Base-by-base conservation (phyloP, 106 monocot genomes). In the Dendrobium officinale region DNA sequence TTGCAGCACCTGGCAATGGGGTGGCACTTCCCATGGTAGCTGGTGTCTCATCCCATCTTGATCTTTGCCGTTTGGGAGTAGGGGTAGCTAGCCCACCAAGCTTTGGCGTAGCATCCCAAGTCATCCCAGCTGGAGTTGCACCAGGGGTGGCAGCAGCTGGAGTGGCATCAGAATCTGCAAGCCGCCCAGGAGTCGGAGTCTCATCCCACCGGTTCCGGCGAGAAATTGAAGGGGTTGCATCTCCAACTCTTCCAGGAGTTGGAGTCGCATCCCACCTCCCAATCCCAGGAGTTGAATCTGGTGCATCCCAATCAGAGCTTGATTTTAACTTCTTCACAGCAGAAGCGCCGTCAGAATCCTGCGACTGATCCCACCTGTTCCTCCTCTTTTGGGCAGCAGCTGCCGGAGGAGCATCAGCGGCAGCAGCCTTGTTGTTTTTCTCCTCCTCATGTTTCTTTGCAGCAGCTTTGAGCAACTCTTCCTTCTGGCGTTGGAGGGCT, bases 31-130 rank as follows among this genome's bases (percentile, higher is more conserved):
- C 97, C 86, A 92, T 90, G 67, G 77, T 86, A 0, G 92, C 94
- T 0, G 97, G 97, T 31, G 97, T 97, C 83, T 97, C 97, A 83
- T 97, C 97, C 97, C 97, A 97, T 77, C 97, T 87, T 2, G 97
- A 97, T 77, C 97, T 85, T 89, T 97, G 97, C 2, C 90, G 82
- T 78, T 97, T 97, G 2, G 97, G 97, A 2, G 97, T 97, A 9
- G 97, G 97, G 0, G 97, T 97, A 6, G 94, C 97, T 49, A 94
- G 41, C 3, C 90, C 97, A 5, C 86, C 18, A 13, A 97, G 89
- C 75, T 97, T 97, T 0, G 97, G 97, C 0, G 97, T 94, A 0
- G 97, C 94, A 85, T 97, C 97, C 94, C 97, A 97, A 15, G 97
- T 92, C 96, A 96, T 96, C 8, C 94, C 94, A 27, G 97, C 90